A percentile compares a stretch with the other conserved stretches of the same genome.
Evolutionary conservation across 148 eudicot species (phyloP).

Genomic region (Beta vulgaris): DNA sequence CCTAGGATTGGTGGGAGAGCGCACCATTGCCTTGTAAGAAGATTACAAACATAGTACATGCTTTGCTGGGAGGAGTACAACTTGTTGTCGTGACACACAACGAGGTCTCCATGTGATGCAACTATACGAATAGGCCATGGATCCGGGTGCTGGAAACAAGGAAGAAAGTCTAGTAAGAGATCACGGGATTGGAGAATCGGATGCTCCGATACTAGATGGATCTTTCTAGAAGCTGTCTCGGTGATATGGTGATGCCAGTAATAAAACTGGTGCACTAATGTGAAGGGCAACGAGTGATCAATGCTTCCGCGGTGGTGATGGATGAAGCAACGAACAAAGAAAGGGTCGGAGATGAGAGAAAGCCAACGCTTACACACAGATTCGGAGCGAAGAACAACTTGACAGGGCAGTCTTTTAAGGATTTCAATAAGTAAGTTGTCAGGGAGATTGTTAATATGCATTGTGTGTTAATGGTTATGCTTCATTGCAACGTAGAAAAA

Average conservation of each 20-base stretch:
- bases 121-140: conserved; percentile 11
- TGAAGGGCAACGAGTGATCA: neutral
- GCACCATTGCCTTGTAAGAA: conserved; percentile 17
- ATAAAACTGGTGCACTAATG: conserved; percentile 16
- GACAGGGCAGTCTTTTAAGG: conserved; percentile 15
- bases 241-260: conserved; percentile 10
- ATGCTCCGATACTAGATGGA: conserved; percentile 11
- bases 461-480: neutral
- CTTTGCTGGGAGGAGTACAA: conserved; percentile 3
- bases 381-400: conserved; percentile 10
- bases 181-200: neutral
- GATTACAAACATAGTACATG: conserved; percentile 17
- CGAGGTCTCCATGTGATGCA: conserved; percentile 9
- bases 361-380: conserved; percentile 15
- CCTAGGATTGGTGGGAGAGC: conserved; percentile 13
- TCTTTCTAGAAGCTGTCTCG: conserved; percentile 6
- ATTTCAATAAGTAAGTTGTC: conserved; percentile 15
- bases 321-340: neutral
- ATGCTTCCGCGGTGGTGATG: neutral
- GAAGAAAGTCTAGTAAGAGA: conserved; percentile 6
- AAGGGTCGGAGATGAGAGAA: conserved; percentile 6
- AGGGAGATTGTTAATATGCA: conserved; percentile 10
- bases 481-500: neutral
- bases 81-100: conserved; percentile 1
- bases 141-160: neutral